Conservation (phyloP, 352 stramenopile genomes). For the Phytophthora meadii region DNA sequence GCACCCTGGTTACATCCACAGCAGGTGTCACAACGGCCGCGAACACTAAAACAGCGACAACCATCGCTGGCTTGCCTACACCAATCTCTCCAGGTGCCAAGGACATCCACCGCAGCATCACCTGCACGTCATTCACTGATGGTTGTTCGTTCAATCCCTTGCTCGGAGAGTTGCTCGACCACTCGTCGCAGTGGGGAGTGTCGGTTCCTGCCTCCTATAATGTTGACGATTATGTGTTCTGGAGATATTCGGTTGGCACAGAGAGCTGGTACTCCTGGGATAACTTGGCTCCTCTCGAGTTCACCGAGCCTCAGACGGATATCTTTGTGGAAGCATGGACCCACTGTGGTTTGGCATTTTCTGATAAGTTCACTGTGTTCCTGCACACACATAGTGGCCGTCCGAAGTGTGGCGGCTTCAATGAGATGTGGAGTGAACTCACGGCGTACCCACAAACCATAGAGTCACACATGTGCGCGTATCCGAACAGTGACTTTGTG, state of each 20-base stretch:
- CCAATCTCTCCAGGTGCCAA: conserved; percentile 1
- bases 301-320: conserved; percentile 31
- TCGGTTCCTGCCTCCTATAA: conserved; percentile 1
- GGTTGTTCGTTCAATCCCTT: conserved; percentile 18
- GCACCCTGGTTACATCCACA: conserved; percentile 4
- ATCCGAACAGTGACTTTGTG: conserved; percentile 31
- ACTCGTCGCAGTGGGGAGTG: conserved; percentile 6
- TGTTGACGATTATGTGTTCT: conserved; percentile 40
- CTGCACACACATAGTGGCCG: conserved; percentile 45
- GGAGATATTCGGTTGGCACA: conserved; percentile 49
- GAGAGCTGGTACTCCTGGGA: conserved; percentile 22
- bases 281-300: conserved; percentile 20
- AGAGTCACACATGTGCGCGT: conserved; percentile 20
- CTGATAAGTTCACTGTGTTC: conserved; percentile 36
- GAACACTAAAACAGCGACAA: conserved; percentile 4
- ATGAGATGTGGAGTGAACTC: conserved; percentile 24
- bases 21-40: conserved; percentile 4
- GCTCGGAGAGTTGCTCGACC: conserved; percentile 16
- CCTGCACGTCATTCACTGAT: conserved; percentile 17
- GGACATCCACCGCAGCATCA: conserved; percentile 25
- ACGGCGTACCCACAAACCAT: conserved; percentile 5
- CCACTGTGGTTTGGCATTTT: conserved; percentile 43
- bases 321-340: conserved; percentile 67
- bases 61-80: conserved; percentile 15
- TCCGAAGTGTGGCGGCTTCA: conserved; percentile 17